Base-by-base conservation (phyloP, 768 basidiomycete genomes). In the Exsudoporus frostii region DNA sequence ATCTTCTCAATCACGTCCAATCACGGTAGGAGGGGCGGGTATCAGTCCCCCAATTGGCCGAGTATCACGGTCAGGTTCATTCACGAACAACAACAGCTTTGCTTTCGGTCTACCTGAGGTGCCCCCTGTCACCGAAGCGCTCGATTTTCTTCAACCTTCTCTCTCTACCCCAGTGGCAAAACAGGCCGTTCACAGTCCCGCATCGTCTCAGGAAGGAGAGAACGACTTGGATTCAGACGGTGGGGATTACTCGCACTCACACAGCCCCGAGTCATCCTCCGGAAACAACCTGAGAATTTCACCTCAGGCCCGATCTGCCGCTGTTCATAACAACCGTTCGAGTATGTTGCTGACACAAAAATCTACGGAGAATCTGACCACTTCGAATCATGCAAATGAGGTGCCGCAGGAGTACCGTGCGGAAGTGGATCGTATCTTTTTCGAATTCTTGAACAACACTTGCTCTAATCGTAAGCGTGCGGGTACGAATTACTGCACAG, bases 341-440 rank as follows among this genome's bases (percentile, higher is more conserved):
- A 53, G 40, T 29, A 34, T 46, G 39, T 47, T 59, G 8, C 39
- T 61, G 33, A 48, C 66, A 1, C 66, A 39, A n/a, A 50, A 43
- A 7, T 70, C 68, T 4, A 39, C 40, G 30, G 68, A 70, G 55
- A 70, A 70, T 46, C 44, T 70, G n/a, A 8, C 54, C 14, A 7
- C 58, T 17, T 54, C 65, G 8, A 66, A 61, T 17, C 77, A 79
- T 51, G 74, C 71, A 48, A 81, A 80, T 53, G 89, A 91, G 62
- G 79, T 92, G 43, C 89, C 90, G 6, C 79, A 83, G 53, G 94
- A 96, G 68, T 88, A 92, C 61, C 81, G 84, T 51, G 71, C 75
- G 19, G 87, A 91, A 63, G 86, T 98, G 47, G 93, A 97, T 70
- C 82, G 85, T 57, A 85, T 97, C 64, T 97, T 98, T 73, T 85